Conservation (phyloP, 345 rosid species). For the Dipteronia dyeriana region DNA sequence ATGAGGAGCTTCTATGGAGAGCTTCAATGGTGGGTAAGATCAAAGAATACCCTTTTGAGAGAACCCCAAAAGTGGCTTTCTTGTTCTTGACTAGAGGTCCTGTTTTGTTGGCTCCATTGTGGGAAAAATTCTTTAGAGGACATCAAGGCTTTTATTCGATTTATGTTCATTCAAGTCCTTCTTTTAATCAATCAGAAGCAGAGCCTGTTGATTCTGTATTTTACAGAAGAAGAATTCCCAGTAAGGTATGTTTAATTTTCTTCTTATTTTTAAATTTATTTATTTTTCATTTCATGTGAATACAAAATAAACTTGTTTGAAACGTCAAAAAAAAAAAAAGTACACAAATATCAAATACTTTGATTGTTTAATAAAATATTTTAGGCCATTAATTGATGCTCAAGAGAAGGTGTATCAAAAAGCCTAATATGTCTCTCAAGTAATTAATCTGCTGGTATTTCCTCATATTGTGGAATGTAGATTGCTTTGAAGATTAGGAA, state of each 20-base stretch:
- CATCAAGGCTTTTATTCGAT: slow-evolving; percentile 59
- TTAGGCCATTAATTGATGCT: slow-evolving; percentile 5
- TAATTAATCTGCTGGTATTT: neutral
- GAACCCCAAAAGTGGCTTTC: slow-evolving; percentile 75
- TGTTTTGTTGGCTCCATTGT: slow-evolving; percentile 68
- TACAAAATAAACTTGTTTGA: neutral
- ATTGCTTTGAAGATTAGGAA: neutral
- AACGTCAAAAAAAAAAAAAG: neutral
- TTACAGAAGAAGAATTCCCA: slow-evolving; percentile 66
- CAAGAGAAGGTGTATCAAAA: neutral
- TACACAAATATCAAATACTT: neutral
- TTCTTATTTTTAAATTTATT: neutral
- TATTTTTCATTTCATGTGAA: neutral
- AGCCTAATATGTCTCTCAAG: slow-evolving; percentile 13
- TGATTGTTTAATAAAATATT: neutral
- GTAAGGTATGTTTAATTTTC: slow-evolving; percentile 54
- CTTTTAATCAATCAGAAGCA: slow-evolving; percentile 39
- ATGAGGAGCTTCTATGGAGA: slow-evolving; percentile 69
- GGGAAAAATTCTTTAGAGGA: slow-evolving; percentile 83
- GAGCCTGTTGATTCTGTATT: slow-evolving; percentile 56
- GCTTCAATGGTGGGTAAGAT: slow-evolving; percentile 60
- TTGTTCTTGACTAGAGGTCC: slow-evolving; percentile 80
- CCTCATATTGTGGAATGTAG: neutral
- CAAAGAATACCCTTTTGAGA: slow-evolving; percentile 39
- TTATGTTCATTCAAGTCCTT: slow-evolving; percentile 68